Evolutionary conservation across 2,329 filamentous ascomycete species (phyloP).

Genomic region (Arthroderma sp.): DNA sequence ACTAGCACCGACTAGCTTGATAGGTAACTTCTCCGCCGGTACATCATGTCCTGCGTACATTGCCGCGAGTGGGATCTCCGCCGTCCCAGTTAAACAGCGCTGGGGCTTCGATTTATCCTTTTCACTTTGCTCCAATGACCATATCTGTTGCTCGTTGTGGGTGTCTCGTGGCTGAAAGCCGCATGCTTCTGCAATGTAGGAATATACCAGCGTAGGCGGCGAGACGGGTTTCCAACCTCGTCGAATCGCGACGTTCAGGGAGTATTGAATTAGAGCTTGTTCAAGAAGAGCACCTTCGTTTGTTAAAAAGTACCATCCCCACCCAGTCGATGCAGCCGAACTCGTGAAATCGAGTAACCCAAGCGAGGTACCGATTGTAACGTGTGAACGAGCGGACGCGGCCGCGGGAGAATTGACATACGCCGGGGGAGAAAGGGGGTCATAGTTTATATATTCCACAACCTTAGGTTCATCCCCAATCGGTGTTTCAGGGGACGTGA

Average conservation of each 20-base stretch:
- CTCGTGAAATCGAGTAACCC: constrained; percentile 79
- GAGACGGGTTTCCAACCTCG: constrained; percentile 69
- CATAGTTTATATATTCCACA: constrained; percentile 66
- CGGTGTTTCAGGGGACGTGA: constrained; percentile 66
- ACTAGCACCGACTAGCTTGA: constrained; percentile 70
- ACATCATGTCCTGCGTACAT: constrained; percentile 69
- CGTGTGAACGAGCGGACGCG: constrained; percentile 49
- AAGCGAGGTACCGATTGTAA: constrained; percentile 75
- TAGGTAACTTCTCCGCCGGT: constrained; percentile 51
- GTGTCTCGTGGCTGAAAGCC: constrained; percentile 90
- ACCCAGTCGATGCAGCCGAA: constrained; percentile 71
- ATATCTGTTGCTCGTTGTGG: constrained; percentile 84
- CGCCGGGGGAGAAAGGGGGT: constrained; percentile 34
- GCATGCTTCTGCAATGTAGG: constrained; percentile 77
- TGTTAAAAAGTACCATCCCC: constrained; percentile 97
- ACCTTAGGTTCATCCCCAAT: constrained; percentile 51
- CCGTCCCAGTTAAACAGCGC: constrained; percentile 70
- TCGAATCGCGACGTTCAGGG: constrained; percentile 57
- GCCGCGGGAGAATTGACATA: constrained; percentile 14
- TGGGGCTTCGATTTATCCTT: constrained; percentile 55
- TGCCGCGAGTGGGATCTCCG: constrained; percentile 85
- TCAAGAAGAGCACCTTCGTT: constrained; percentile 88
- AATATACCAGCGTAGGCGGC: constrained; percentile 83
- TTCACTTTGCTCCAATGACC: constrained; percentile 56
- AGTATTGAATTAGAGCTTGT: constrained; percentile 81